A percentile compares a stretch with the other conserved stretches of the same genome.
Conservation (phyloP, 139 green algal species). For the Coelastrella sp. region DNA sequence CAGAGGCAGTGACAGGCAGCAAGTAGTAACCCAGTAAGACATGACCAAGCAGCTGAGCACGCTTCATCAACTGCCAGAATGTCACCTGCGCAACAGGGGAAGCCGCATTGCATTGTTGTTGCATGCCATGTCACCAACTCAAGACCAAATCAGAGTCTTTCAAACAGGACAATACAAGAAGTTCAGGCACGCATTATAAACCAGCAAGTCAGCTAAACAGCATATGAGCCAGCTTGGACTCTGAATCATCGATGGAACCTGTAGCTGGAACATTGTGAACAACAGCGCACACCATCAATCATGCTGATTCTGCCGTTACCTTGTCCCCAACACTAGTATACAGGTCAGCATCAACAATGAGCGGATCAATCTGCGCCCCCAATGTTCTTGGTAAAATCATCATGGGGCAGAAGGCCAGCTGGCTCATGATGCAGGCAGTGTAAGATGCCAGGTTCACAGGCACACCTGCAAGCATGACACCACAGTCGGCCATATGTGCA, state of each 20-base stretch:
- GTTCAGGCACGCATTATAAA: too few relatives aligned
- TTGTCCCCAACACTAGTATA: conserved; percentile 9
- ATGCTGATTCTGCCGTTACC: too few relatives aligned
- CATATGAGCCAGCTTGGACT: too few relatives aligned
- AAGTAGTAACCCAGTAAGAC: conserved; percentile 33
- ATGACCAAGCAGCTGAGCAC: conserved; percentile 26
- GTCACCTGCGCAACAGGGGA: too few relatives aligned
- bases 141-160: too few relatives aligned
- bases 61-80: conserved; percentile 23
- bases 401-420: conserved; percentile 30
- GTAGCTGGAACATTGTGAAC: too few relatives aligned
- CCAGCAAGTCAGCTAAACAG: too few relatives aligned
- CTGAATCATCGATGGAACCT: too few relatives aligned
- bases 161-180: too few relatives aligned
- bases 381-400: conserved; percentile 12
- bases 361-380: conserved; percentile 5
- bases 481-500: not conserved
- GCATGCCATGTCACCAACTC: too few relatives aligned
- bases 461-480: not conserved
- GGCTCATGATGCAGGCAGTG: not conserved
- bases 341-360: conserved; percentile 33
- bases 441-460: conserved; percentile 20
- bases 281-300: too few relatives aligned
- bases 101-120: too few relatives aligned
- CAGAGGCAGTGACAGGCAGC: conserved; percentile 1